phyloP scores from a whole-genome alignment of 106 monocot genomes.

The Dactylorhiza incarnata region DNA sequence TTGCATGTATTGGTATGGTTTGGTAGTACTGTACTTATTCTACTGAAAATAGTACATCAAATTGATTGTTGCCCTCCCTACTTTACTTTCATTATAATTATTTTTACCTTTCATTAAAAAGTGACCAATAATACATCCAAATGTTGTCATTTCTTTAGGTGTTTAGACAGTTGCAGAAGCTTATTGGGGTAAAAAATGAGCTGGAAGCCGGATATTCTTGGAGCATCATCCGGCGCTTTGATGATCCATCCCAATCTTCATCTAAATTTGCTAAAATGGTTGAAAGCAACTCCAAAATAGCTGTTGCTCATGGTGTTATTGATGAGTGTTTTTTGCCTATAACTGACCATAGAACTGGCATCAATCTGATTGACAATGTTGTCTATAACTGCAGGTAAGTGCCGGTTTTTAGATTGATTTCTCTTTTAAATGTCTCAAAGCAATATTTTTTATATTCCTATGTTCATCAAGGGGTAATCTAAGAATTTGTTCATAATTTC shows the following conservation, averaged over 20 bases:
- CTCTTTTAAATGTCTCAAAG: background rate
- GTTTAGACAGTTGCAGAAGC: slow-evolving; percentile 41
- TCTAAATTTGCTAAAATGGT: slow-evolving; percentile 21
- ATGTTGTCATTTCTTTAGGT: slow-evolving; percentile 34
- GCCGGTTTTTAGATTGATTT: background rate
- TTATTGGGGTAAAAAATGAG: slow-evolving; percentile 60
- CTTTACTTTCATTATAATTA: background rate
- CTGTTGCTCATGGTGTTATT: slow-evolving; percentile 69
- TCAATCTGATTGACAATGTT: slow-evolving; percentile 82
- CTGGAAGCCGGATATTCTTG: slow-evolving; percentile 76
- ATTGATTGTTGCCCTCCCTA: background rate
- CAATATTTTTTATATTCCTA: too few species aligned
- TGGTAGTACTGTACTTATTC: background rate
- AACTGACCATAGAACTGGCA: slow-evolving; percentile 68
- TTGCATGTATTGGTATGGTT: background rate
- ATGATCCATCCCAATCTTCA: slow-evolving; percentile 20
- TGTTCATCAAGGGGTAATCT: background rate
- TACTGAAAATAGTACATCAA: background rate
- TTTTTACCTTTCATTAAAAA: background rate
- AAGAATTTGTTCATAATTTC: background rate
- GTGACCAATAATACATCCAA: background rate
- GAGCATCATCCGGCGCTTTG: slow-evolving; percentile 53
- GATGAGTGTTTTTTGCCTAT: slow-evolving; percentile 87
- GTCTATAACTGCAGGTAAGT: slow-evolving; percentile 73
- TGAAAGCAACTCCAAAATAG: slow-evolving; percentile 83